Evolutionary conservation across 768 basidiomycete species (phyloP).

Genomic region (Agrocybe pediades): DNA sequence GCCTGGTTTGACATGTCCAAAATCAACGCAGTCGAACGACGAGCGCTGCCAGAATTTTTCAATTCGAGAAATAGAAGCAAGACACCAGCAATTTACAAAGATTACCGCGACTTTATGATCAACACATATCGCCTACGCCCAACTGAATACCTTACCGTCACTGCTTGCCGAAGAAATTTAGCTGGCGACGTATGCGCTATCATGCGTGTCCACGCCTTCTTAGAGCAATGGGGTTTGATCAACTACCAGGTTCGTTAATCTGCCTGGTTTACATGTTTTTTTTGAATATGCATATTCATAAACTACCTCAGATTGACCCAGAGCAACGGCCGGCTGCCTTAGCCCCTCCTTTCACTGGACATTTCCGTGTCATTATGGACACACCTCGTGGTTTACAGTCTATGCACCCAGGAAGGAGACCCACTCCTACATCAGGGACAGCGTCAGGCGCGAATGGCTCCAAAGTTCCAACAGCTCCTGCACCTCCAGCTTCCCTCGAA

Average conservation of each 20-base stretch:
- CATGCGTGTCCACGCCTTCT: constrained; percentile 98
- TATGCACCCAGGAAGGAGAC: constrained; percentile 80
- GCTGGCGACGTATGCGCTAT: constrained; percentile 98
- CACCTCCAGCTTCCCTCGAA: constrained; percentile 77
- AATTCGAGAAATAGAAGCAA: constrained; percentile 93
- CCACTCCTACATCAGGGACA: constrained; percentile 25
- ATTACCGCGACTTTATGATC: constrained; percentile 99
- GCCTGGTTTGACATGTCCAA: constrained; percentile 98
- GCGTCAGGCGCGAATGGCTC: constrained; percentile 52
- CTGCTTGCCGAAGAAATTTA: constrained; percentile 92
- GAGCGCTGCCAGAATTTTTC: constrained; percentile 97
- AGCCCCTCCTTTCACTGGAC: constrained; percentile 97
- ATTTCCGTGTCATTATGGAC: constrained; percentile 97
- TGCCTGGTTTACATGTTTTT: background rate
- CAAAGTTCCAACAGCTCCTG: constrained; percentile 29
- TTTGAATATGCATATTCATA: background rate
- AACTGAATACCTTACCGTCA: constrained; percentile 94
- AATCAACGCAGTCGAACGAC: constrained; percentile 89
- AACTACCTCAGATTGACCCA: constrained; percentile 79
- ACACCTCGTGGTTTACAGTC: constrained; percentile 96
- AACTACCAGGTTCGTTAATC: constrained; percentile 95
- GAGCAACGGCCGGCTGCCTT: constrained; percentile 93
- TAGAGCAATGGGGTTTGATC: constrained; percentile 98
- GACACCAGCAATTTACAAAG: constrained; percentile 97
- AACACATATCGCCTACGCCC: constrained; percentile 96